Evolutionary conservation across 805 yeast genomes (phyloP).

Genomic region (Hanseniaspora jakobsenii): DNA sequence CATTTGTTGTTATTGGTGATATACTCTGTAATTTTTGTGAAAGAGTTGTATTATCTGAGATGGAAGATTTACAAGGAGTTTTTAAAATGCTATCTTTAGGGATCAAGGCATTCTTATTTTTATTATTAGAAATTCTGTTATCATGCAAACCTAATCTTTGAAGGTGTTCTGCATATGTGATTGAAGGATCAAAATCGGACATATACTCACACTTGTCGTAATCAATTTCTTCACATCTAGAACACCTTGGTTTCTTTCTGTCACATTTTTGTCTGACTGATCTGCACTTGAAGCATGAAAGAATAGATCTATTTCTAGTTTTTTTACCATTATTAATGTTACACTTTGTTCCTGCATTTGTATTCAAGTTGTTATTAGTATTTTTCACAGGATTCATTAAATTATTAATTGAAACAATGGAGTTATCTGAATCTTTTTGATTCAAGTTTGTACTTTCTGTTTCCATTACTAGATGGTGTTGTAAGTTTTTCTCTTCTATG

Average conservation of each 20-base stretch:
- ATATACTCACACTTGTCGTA: conserved; percentile 7
- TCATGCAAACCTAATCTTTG: background rate
- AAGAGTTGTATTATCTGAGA: no score
- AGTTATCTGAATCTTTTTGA: no score
- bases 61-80: no score
- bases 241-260: conserved; percentile 5
- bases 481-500: no score
- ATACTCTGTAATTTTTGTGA: no score
- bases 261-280: conserved; percentile 12
- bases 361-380: background rate
- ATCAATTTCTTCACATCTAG: conserved; percentile 4
- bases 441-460: no score
- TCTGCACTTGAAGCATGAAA: conserved; percentile 14
- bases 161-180: background rate
- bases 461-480: no score
- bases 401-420: background rate
- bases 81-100: background rate
- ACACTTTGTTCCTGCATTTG: no score
- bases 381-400: background rate
- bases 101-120: background rate
- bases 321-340: no score
- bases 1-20: no score
- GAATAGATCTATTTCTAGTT: conserved; percentile 9
- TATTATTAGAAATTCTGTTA: background rate
- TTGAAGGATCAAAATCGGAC: conserved; percentile 2